Evolutionary conservation across 192 early-diverging fungal genomes (phyloP).

Genomic region (Coemansia sp.): DNA sequence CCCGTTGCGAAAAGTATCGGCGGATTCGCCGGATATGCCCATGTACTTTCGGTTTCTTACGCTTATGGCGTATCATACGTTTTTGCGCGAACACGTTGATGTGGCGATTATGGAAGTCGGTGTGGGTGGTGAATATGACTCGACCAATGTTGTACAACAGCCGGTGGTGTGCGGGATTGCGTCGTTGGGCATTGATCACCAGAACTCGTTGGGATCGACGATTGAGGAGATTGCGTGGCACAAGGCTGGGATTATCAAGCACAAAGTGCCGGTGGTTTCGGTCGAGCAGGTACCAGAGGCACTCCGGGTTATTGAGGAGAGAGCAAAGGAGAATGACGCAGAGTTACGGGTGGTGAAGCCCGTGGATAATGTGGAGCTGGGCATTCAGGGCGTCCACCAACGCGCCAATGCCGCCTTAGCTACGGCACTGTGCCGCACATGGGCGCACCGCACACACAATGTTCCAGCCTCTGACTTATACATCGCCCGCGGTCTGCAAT

Average conservation of each 20-base stretch:
- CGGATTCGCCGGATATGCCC: conserved; percentile 49
- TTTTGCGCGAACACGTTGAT: conserved; percentile 80
- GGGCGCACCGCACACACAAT: conserved; percentile 55
- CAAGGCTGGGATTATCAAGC: conserved; percentile 82
- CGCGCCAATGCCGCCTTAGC: conserved; percentile 82
- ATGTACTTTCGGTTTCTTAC: conserved; percentile 92
- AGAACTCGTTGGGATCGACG: conserved; percentile 67
- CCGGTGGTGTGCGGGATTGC: conserved; percentile 81
- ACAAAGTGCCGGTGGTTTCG: conserved; percentile 67
- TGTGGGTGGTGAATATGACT: conserved; percentile 82
- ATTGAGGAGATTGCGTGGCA: conserved; percentile 79
- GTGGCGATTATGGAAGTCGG: conserved; percentile 82
- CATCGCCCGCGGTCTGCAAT: conserved; percentile 57
- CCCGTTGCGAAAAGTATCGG: conserved; percentile 23
- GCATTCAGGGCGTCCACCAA: conserved; percentile 84
- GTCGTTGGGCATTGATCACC: conserved; percentile 78
- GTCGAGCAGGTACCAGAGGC: conserved; percentile 71
- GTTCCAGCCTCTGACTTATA: not conserved
- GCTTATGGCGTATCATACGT: conserved; percentile 84
- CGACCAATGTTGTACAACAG: conserved; percentile 72
- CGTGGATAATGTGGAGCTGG: conserved; percentile 36
- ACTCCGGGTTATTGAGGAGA: conserved; percentile 63
- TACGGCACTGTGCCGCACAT: conserved; percentile 66
- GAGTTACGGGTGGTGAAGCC: conserved; percentile 43
- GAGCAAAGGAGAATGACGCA: conserved; percentile 66